phyloP scores from a whole-genome alignment of 768 basidiomycete species.

The Sporobolomyces pararoseus region DNA sequence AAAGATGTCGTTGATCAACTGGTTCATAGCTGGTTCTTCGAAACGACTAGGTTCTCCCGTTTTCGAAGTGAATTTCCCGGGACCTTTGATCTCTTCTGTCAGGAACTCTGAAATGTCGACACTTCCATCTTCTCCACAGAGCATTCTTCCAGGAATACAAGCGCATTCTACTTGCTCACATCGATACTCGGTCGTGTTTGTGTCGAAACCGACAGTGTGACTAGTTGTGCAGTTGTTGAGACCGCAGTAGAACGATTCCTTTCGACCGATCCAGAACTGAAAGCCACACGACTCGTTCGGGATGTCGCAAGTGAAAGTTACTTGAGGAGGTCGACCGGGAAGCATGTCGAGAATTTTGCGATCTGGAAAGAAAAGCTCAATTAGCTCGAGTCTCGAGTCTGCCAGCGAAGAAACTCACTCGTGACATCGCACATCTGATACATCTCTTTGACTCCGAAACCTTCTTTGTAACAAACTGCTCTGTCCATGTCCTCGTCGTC shows the following conservation, averaged over 20 bases:
- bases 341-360: constrained; percentile 91
- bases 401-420: constrained; percentile 58
- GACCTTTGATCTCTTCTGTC: constrained; percentile 80
- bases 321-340: constrained; percentile 85
- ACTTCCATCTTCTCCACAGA: constrained; percentile 92
- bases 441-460: constrained; percentile 87
- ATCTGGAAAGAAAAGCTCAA: constrained; percentile 55
- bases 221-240: constrained; percentile 65
- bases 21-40: constrained; percentile 95
- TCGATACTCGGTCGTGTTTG: constrained; percentile 69
- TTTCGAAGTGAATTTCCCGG: constrained; percentile 76
- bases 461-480: constrained; percentile 93
- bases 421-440: constrained; percentile 99
- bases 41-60: constrained; percentile 74
- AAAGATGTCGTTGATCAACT: constrained; percentile 86
- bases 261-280: constrained; percentile 95
- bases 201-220: constrained; percentile 57
- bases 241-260: constrained; percentile 94
- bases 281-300: constrained; percentile 69
- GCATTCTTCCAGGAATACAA: constrained; percentile 88
- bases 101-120: constrained; percentile 84
- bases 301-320: constrained; percentile 87
- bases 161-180: constrained; percentile 83
- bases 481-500: constrained; percentile 51
- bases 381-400: no score